A percentile compares a stretch with the other conserved stretches of the same genome.
These are phyloP conservation scores for Sicyos baderoa DNA, from an alignment of 306 rosid species.

Conservation along the genomic window DNA sequence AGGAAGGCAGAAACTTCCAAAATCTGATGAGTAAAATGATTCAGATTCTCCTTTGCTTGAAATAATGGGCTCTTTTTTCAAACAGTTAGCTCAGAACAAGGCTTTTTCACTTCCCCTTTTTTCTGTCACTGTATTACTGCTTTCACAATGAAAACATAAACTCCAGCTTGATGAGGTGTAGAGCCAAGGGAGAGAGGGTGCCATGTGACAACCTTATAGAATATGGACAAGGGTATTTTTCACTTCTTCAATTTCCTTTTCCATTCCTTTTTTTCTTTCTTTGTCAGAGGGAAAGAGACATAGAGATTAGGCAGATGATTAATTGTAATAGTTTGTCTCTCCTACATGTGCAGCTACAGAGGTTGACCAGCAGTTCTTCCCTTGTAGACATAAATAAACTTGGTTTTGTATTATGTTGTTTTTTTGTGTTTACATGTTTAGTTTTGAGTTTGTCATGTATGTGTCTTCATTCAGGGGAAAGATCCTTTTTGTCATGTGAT, in stretches of 20 bases:
- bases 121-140: background rate
- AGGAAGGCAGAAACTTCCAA: constrained; percentile 10
- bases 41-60: background rate
- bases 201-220: constrained; percentile 8
- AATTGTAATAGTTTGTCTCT: constrained; percentile 11
- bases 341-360: constrained; percentile 14
- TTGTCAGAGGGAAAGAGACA: background rate
- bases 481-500: constrained; percentile 5
- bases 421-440: background rate
- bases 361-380: constrained; percentile 8
- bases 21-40: constrained; percentile 5
- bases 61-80: background rate
- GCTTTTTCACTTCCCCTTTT: background rate
- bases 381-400: background rate
- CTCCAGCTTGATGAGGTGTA: background rate
- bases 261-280: background rate
- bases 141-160: constrained; percentile 5
- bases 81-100: constrained; percentile 3
- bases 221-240: background rate
- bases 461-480: constrained; percentile 2
- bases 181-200: background rate
- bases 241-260: background rate
- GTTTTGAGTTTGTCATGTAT: background rate
- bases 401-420: background rate
- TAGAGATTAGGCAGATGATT: constrained; percentile 18